These are phyloP conservation scores for Dendrothele bispora DNA, from an alignment of 768 basidiomycete genomes.

Conservation along the genomic window DNA sequence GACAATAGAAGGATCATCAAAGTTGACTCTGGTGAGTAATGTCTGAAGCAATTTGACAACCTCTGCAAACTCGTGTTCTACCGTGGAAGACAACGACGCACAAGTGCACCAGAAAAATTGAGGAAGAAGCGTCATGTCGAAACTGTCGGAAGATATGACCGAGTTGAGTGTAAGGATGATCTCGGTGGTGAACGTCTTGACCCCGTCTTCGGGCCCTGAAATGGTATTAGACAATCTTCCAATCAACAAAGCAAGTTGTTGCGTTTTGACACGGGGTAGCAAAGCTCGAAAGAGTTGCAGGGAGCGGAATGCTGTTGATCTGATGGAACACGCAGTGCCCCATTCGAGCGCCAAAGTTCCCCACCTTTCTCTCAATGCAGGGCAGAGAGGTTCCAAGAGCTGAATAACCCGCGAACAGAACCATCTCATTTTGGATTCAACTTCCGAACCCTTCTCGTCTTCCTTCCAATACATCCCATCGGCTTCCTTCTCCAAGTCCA, in stretches of 20 bases:
- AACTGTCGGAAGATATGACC: slow-evolving; percentile 53
- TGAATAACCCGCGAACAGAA: slow-evolving; percentile 66
- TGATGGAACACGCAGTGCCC: slow-evolving; percentile 86
- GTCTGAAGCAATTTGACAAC: slow-evolving; percentile 63
- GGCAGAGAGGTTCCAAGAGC: slow-evolving; percentile 68
- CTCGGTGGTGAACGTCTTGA: slow-evolving; percentile 82
- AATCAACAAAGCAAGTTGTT: slow-evolving; percentile 75
- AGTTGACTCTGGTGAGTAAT: slow-evolving; percentile 66
- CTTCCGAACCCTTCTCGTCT: slow-evolving; percentile 55
- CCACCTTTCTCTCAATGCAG: slow-evolving; percentile 72
- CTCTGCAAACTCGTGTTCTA: slow-evolving; percentile 76
- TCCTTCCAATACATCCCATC: slow-evolving; percentile 69
- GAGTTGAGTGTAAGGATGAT: slow-evolving; percentile 75
- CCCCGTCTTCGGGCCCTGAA: slow-evolving; percentile 70
- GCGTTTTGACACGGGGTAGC: slow-evolving; percentile 66
- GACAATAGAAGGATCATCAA: slow-evolving; percentile 66
- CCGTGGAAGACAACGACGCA: slow-evolving; percentile 80
- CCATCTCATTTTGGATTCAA: slow-evolving; percentile 65
- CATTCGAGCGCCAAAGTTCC: slow-evolving; percentile 79
- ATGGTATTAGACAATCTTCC: slow-evolving; percentile 85
- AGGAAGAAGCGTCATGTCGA: slow-evolving; percentile 65
- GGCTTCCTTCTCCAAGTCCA: slow-evolving; percentile 58
- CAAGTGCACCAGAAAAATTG: slow-evolving; percentile 87
- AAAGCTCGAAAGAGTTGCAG: slow-evolving; percentile 88
- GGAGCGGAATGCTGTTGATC: slow-evolving; percentile 83